Base-by-base conservation (phyloP, 2,329 filamentous ascomycete species). In the Hymenoscyphus fraxineus region DNA sequence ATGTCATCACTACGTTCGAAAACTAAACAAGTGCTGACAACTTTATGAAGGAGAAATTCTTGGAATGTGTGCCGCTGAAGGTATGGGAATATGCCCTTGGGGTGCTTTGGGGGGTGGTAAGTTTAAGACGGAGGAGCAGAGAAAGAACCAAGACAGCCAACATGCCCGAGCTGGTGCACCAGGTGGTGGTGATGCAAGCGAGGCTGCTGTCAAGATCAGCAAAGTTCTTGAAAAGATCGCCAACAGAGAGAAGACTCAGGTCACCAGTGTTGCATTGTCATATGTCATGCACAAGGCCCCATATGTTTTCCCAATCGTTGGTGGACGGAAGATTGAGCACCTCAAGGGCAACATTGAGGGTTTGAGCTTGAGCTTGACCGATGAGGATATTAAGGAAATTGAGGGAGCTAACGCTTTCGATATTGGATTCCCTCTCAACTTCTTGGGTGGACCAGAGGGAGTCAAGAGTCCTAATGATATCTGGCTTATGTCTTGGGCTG, bases 231-330 rank as follows among this genome's bases (percentile, higher is more conserved):
- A 83, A 32, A 80, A 85, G 69, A 81, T 90, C 7, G 86, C 84
- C 0, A 79, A 80, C 7, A 78, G 81, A 65, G 83, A 87, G 69
- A 82, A 82, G 1, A 78, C 81, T 1, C 78, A 82, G 39, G 80
- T 91, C 59, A 88, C 86, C 3, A 83, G 83, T 44, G 77, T 91
- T 40, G 89, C 90, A 9, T 77, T 93, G 31, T 89, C 90, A 1
- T 93, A 93, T 72, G 86, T 92, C 15, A 83, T 90, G 81, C 82
- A 86, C 68, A 92, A 92, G 77, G 80, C 87, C 0, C 84, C 88
- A 0, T 86, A 91, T 70, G 87, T 92, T 13, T 91, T 91, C 72
- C 90, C 90, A 0, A 86, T 93, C 51, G 80, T 92, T 4, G 89
- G 90, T 12, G 87, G 88, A 0, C 82, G 89, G 12, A 92, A 87